These are phyloP conservation scores for Cladosporium sp. DNA, from an alignment of 2,329 filamentous ascomycete genomes.

Conservation along the genomic window DNA sequence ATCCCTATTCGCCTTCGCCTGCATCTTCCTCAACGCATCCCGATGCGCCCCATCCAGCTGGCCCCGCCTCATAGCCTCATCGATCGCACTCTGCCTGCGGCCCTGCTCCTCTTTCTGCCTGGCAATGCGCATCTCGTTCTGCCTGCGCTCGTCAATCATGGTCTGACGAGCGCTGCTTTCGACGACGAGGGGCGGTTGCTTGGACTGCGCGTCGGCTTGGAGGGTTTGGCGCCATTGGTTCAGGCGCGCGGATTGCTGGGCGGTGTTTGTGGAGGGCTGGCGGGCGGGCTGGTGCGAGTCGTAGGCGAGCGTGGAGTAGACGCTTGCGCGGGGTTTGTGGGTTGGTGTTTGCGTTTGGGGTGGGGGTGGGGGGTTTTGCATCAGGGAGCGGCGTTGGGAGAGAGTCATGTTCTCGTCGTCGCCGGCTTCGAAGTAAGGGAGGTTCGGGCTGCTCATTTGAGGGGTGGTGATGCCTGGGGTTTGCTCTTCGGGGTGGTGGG, in stretches of 20 bases:
- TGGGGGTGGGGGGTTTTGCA: slow-evolving; percentile 27
- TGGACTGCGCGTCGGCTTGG: slow-evolving; percentile 15
- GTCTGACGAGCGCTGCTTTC: slow-evolving; percentile 34
- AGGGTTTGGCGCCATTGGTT: slow-evolving; percentile 54
- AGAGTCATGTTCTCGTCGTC: slow-evolving; percentile 67
- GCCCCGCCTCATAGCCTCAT: slow-evolving; percentile 70
- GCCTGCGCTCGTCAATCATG: slow-evolving; percentile 59
- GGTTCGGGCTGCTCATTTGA: slow-evolving; percentile 6
- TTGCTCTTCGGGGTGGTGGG: slow-evolving; percentile 14
- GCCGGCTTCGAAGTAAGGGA: background rate
- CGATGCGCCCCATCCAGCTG: slow-evolving; percentile 72
- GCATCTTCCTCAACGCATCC: slow-evolving; percentile 76
- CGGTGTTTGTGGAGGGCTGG: slow-evolving; percentile 37
- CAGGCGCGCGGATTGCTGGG: slow-evolving; percentile 55
- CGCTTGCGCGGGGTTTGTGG: slow-evolving; percentile 13
- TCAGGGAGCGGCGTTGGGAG: slow-evolving; percentile 52
- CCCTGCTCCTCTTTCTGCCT: slow-evolving; percentile 54
- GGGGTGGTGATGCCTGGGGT: slow-evolving; percentile 11
- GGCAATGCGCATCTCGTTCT: slow-evolving; percentile 56
- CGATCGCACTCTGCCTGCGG: slow-evolving; percentile 59
- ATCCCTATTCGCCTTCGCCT: slow-evolving; percentile 41
- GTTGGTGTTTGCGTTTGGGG: background rate
- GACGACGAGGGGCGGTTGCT: slow-evolving; percentile 26
- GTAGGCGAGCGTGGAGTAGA: slow-evolving; percentile 31
- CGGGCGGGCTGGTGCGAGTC: slow-evolving; percentile 55